These are phyloP conservation scores for Colletotrichum trifolii DNA, from an alignment of 2,329 filamentous ascomycete genomes.

Conservation along the genomic window DNA sequence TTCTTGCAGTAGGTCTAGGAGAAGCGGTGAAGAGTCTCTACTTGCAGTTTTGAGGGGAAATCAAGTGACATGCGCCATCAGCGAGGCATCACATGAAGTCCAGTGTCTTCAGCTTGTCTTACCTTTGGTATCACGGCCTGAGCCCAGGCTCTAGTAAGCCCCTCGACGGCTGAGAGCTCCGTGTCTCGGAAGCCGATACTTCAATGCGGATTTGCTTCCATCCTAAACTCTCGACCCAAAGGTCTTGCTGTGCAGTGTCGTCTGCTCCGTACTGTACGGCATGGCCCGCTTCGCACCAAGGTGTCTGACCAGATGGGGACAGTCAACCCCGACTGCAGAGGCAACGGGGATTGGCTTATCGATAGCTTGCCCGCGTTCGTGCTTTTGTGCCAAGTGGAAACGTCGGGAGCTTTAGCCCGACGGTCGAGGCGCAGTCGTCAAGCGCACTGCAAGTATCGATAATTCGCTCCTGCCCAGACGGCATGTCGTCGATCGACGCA, in stretches of 20 bases:
- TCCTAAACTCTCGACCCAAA: no score
- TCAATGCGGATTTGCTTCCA: background rate
- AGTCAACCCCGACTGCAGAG: constrained; percentile 1
- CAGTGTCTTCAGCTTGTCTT: constrained; percentile 6
- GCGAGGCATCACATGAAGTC: constrained; percentile 2
- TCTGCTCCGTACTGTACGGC: no score
- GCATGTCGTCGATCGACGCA: constrained; percentile 4
- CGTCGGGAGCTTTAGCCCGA: constrained; percentile 17
- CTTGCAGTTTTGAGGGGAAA: no score
- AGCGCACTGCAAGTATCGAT: background rate
- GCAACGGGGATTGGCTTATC: constrained; percentile 23
- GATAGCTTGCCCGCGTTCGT: constrained; percentile 12
- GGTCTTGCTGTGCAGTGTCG: no score
- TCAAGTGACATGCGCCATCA: no score
- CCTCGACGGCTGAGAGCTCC: constrained; percentile 3
- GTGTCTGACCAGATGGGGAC: background rate
- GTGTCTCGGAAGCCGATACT: constrained; percentile 15
- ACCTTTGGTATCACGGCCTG: background rate
- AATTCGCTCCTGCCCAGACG: constrained; percentile 8
- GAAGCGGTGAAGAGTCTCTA: no score
- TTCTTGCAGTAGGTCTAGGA: no score
- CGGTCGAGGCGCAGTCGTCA: constrained; percentile 28
- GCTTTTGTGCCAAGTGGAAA: background rate
- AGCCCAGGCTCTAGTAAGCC: background rate
- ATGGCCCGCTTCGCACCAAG: no score